A percentile compares a stretch with the other conserved stretches of the same genome.
Evolutionary conservation across 2,329 filamentous ascomycete species (phyloP).

Genomic region (Salinomyces thailandicus): DNA sequence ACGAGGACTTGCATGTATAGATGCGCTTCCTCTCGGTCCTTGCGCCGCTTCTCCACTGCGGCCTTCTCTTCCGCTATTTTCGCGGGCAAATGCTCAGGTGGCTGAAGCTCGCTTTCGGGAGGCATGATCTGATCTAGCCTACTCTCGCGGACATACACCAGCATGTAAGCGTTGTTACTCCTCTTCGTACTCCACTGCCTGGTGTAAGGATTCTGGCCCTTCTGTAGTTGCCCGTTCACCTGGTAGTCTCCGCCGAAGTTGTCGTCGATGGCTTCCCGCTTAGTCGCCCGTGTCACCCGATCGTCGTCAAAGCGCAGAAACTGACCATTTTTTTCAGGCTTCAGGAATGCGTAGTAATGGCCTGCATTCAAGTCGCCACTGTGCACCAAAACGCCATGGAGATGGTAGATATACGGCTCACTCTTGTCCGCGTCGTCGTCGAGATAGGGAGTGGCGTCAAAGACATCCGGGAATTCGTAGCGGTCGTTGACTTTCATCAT

Average conservation of each 20-base stretch:
- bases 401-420: constrained; percentile 80
- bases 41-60: constrained; percentile 62
- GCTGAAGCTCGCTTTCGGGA: constrained; percentile 63
- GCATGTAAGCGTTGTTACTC: constrained; percentile 90
- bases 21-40: constrained; percentile 89
- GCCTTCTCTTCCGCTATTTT: constrained; percentile 74
- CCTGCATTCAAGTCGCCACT: constrained; percentile 94
- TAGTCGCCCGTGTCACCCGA: constrained; percentile 86
- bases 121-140: constrained; percentile 73
- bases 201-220: constrained; percentile 54
- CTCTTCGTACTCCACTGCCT: constrained; percentile 54
- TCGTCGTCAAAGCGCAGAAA: constrained; percentile 98
- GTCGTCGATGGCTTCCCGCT: constrained; percentile 85
- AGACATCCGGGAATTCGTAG: constrained; percentile 77
- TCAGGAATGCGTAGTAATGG: constrained; percentile 96
- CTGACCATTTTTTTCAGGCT: constrained; percentile 81
- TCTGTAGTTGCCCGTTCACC: constrained; percentile 42
- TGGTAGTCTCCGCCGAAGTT: constrained; percentile 86
- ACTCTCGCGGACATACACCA: constrained; percentile 90
- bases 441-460: constrained; percentile 78
- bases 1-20: constrained; percentile 79
- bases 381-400: constrained; percentile 92
- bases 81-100: constrained; percentile 68
- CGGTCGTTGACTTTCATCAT: constrained; percentile 99
- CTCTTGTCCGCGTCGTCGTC: constrained; percentile 77